Evolutionary conservation across 805 yeast genomes (phyloP), one percentile per base, ranked within the genome.

Genomic region (Metschnikowia gelsemii): DNA sequence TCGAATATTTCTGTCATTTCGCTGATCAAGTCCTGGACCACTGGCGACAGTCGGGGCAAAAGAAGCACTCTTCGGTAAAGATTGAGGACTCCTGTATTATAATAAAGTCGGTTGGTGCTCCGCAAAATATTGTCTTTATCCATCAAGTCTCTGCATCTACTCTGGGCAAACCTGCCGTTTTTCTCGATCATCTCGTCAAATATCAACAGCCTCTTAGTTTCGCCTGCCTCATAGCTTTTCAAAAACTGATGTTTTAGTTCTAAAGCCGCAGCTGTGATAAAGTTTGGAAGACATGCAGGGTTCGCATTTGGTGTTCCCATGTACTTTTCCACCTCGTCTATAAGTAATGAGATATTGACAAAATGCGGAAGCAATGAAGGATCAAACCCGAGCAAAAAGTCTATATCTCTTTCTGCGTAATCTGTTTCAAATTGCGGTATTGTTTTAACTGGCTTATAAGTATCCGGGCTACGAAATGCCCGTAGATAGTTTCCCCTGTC

Each of bases 301-400:
- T 46, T 45, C 12, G 30, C 38, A 3, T 31, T 38, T 3, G 33
- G 22, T 2, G 32, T 17, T 6, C 32, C 41, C 34, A 59, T 36
- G 38, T 55, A 55, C 1, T 35, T 29, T 21, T 66, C 60, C 2
- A 62, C 60, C 38, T 56, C 56, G 19, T 65, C 50, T 2, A 69
- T 63, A 4, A 69, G 52, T 4, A 59, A 38, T 0, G 65, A 66
- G 6, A 82, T 70, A 31, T 77, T 72, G 16, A 82, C 71, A 46
- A 78, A 77, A 23, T 73, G 68, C 0, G 85, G 82, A 16, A 85
- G 63, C 42, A 84, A 70, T 45, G 69, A 70, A 9, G 80, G 66
- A 49, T 85, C 89, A 56, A 86, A 78, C 1, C 93, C 95, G 39
- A 75, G 63, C 36, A 82, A 64, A 42, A 74, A 76, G 55, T 83